Percentiles rank a stretch among this genome's conserved stretches.
phyloP scores from a whole-genome alignment of 2,329 filamentous ascomycete genomes.

The Samsoniella hepiali region DNA sequence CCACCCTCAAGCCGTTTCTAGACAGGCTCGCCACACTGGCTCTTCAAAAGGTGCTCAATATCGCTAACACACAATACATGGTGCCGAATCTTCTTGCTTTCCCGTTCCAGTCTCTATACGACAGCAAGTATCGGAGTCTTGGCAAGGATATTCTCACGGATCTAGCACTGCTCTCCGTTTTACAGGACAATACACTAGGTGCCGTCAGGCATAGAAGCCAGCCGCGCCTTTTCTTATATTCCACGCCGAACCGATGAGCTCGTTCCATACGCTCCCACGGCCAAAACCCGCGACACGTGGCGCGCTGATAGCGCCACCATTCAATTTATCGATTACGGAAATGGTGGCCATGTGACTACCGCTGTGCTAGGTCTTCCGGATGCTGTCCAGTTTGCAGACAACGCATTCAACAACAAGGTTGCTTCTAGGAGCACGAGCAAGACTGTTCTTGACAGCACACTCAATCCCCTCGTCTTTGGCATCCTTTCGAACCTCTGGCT shows the following conservation, averaged over 20 bases:
- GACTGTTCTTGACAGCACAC: not conserved
- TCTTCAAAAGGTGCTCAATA: not conserved
- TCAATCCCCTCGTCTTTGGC: slow-evolving; percentile 14
- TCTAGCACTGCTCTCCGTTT: not conserved
- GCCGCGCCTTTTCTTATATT: slow-evolving; percentile 13
- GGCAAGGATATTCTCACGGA: not conserved
- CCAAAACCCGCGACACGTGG: not conserved
- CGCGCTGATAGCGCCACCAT: slow-evolving; percentile 11
- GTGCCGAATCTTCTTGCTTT: slow-evolving; percentile 2
- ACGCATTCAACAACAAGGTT: slow-evolving; percentile 8
- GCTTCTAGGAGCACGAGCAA: too few relatives aligned
- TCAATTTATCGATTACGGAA: slow-evolving; percentile 2
- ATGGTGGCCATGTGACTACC: slow-evolving; percentile 15
- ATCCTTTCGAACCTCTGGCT: slow-evolving; percentile 14
- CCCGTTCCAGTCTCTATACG: slow-evolving; percentile 9
- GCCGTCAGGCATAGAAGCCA: slow-evolving; percentile 8
- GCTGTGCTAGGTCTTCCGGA: slow-evolving; percentile 10
- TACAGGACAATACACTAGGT: slow-evolving; percentile 10
- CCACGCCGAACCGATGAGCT: slow-evolving; percentile 17
- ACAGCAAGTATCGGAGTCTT: slow-evolving; percentile 9
- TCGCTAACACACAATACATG: not conserved
- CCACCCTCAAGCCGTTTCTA: slow-evolving; percentile 5
- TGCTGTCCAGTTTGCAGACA: not conserved
- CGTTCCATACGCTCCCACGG: slow-evolving; percentile 4
- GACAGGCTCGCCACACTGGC: slow-evolving; percentile 1